Conservation (phyloP, 148 eudicot genomes). For the Arbutus unedo region DNA sequence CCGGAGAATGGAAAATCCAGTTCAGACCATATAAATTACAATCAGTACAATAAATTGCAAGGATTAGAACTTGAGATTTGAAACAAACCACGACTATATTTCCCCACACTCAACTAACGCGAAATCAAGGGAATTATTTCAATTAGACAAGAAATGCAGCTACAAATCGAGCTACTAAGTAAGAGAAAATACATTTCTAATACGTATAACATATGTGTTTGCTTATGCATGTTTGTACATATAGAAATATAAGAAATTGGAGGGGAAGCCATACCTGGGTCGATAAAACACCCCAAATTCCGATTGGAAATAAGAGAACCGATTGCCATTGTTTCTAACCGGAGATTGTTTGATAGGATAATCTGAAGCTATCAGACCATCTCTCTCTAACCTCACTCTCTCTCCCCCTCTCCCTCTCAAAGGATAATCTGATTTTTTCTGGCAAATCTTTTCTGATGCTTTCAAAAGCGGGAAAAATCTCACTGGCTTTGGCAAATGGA, state of each 20-base stretch:
- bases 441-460: constrained; percentile 15
- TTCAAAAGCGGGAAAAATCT: constrained; percentile 28
- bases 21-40: not conserved
- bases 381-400: constrained; percentile 9
- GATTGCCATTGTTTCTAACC: constrained; percentile 53
- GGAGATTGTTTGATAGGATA: not conserved
- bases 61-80: not conserved
- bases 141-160: not conserved
- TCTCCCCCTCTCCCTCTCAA: constrained; percentile 3
- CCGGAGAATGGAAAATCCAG: not conserved
- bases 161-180: not conserved
- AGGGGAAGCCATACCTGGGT: constrained; percentile 43
- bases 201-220: no score
- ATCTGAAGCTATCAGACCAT: constrained; percentile 8
- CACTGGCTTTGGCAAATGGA: constrained; percentile 16
- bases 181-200: not conserved
- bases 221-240: no score
- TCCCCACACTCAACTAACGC: constrained; percentile 1
- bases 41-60: not conserved
- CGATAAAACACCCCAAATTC: constrained; percentile 53
- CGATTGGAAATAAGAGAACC: constrained; percentile 69
- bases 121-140: not conserved
- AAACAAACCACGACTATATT: not conserved
- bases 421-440: constrained; percentile 16
- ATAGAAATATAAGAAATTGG: no score